Evolutionary conservation across 768 basidiomycete species (phyloP), one percentile per base, ranked within the genome.

Genomic region (Hericium erinaceus): DNA sequence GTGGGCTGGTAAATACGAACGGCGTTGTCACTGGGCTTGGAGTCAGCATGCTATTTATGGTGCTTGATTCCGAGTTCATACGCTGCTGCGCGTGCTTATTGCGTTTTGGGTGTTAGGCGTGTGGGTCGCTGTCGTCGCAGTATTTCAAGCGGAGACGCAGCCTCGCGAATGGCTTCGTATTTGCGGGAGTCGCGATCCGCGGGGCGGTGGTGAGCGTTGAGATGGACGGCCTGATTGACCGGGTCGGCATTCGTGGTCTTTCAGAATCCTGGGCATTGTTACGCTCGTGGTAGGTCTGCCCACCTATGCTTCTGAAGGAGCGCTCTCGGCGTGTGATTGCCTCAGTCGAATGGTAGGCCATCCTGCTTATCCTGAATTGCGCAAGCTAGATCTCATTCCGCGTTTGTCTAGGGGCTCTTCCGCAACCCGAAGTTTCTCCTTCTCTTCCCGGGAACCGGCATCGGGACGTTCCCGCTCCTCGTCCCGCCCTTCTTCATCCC

Each of bases 131-230:
- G 13, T 68, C 70, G 20, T 61, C 71, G 0, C 73, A 71, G 33
- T 73, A 70, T 66, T 72, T 73, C 59, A 66, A 64, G 46, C 65
- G 64, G 54, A 64, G 59, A 24, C 68, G 68, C 4, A 70, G 70
- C 8, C 60, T 72, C 6, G 68, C 73, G 15, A 73, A 70, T 12
- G 71, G 69, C 39, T 60, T 73, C 48, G 72, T 72, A 9, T 70
- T 72, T 55, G 65, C 66, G 22, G 65, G 68, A 9, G 66, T 64
- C 28, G 73, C 69, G 8, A 60, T 71, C 18, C 68, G 72, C 37
- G 72, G 69, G 28, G 72, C 65, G 13, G 57, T 70, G 8, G 63
- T 65, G 33, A 68, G 65, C n/a, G 61, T 72, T 16, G 54, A 59
- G 26, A 66, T 70, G 53, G 64, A 69, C 39, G 39, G 61, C 10